Base-by-base conservation (phyloP, 2,329 filamentous ascomycete species). In the Passalora sequoiae region DNA sequence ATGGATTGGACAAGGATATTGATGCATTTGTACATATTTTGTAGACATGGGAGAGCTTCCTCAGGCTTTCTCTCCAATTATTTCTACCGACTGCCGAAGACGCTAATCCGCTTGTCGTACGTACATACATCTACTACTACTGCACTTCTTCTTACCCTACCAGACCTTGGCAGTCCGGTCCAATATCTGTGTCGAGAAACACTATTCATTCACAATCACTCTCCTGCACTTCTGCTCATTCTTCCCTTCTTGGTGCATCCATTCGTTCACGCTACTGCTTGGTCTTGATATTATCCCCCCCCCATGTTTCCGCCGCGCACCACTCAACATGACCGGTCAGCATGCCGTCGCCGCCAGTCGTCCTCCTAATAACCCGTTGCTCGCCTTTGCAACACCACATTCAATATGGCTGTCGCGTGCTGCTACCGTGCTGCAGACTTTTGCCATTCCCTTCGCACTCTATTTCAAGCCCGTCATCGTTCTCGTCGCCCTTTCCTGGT, bases 401-500 rank as follows among this genome's bases (percentile, higher is more conserved):
- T 13, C 37, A 32, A 20, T 45, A 12, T 49, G 43, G 39, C 22
- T 51, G 42, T 49, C 49, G 31, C 42, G 43, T 30, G 36, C 38
- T 4, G 24, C 39, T 39, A 49, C 36, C 12, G 42, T 48, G 39
- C 28, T 45, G 20, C 49, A 49, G 19, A 51, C 48, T 1, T 31
- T 51, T 21, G 44, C 44, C 10, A 20, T 50, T 7, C 51, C 51
- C 10, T 40, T 50, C 15, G 51, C 51, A 20, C 38, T 54, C 27
- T 54, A 52, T 38, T 54, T 52, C 47, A 54, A 52, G 47, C 49
- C 51, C 6, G 33, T 50, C 40, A 36, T 54, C 20, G 49, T 54
- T 15, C 47, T 54, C 16, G 35, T 52, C 22, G 51, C 51, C 16
- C 39, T 54, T 43, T 47, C 48, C 40, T 54, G 48, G 53, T 55